A percentile compares a stretch with the other conserved stretches of the same genome.
Conservation (phyloP, 2,329 filamentous ascomycete genomes). For the Dactylellina haptotyla region DNA sequence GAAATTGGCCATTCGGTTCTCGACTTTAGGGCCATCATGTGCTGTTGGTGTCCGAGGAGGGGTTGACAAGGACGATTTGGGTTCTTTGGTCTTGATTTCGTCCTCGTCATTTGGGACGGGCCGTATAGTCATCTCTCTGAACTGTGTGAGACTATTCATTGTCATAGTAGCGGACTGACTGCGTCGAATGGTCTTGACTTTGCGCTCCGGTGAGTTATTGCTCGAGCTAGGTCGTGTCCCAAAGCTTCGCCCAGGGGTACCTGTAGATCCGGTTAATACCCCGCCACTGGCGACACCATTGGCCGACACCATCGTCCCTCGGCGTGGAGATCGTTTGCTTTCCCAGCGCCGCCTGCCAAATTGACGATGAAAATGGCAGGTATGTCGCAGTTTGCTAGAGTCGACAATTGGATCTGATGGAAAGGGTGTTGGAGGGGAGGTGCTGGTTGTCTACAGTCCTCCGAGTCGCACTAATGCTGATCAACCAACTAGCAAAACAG, state of each 20-base stretch:
- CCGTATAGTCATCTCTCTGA: conserved; percentile 47
- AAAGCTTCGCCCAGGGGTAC: conserved; percentile 14
- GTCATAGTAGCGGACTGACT: conserved; percentile 48
- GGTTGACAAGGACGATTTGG: conserved; percentile 37
- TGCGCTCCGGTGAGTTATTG: conserved; percentile 41
- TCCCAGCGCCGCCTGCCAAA: neutral
- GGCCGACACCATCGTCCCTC: conserved; percentile 43
- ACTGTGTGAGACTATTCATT: conserved; percentile 35
- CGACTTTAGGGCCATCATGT: conserved; percentile 11
- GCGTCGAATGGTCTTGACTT: conserved; percentile 27
- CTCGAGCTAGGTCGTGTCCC: conserved; percentile 29
- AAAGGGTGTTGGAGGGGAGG: conserved; percentile 3
- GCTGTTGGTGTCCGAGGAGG: conserved; percentile 46
- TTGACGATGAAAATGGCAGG: neutral
- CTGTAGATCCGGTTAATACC: conserved; percentile 14
- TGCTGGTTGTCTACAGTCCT: conserved; percentile 14
- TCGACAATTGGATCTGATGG: neutral
- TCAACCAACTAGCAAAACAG: conserved; percentile 11
- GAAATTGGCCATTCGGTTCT: conserved; percentile 20
- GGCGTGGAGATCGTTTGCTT: neutral
- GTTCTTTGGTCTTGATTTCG: conserved; percentile 13
- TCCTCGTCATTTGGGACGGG: conserved; percentile 31
- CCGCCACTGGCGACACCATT: conserved; percentile 24
- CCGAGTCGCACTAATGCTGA: conserved; percentile 25
- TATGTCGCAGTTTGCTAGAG: conserved; percentile 23